A percentile compares a stretch with the other conserved stretches of the same genome.
phyloP scores from a whole-genome alignment of 1,139 yeast genomes.

The Scheffersomyces cryptocercus region DNA sequence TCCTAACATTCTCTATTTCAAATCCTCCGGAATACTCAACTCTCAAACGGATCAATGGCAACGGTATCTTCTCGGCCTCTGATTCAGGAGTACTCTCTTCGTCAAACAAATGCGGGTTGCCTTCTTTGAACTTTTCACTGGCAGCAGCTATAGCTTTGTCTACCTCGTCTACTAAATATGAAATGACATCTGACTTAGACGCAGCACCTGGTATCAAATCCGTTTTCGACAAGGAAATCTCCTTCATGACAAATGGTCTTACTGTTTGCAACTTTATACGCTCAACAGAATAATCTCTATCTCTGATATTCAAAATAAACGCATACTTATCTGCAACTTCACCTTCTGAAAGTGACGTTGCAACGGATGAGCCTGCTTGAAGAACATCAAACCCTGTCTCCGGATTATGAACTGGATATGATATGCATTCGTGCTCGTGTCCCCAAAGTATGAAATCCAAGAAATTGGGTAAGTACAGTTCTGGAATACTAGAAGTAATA shows the following conservation, averaged over 20 bases:
- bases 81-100: slow-evolving; percentile 18
- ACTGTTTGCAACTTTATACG: slow-evolving; percentile 70
- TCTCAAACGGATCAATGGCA: slow-evolving; percentile 78
- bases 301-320: slow-evolving; percentile 65
- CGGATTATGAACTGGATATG: slow-evolving; percentile 66
- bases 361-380: slow-evolving; percentile 94
- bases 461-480: slow-evolving; percentile 76
- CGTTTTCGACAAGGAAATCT: slow-evolving; percentile 52
- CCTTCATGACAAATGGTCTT: slow-evolving; percentile 79
- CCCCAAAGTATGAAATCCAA: slow-evolving; percentile 92
- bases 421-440: slow-evolving; percentile 94
- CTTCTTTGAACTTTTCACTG: slow-evolving; percentile 45
- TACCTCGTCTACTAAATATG: slow-evolving; percentile 62
- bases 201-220: slow-evolving; percentile 66
- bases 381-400: slow-evolving; percentile 74
- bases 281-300: slow-evolving; percentile 60
- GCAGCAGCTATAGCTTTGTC: slow-evolving; percentile 68
- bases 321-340: slow-evolving; percentile 78
- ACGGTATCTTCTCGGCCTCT: slow-evolving; percentile 37
- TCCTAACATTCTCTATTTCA: slow-evolving; percentile 86
- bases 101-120: slow-evolving; percentile 29
- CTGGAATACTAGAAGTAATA: slow-evolving; percentile 81
- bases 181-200: slow-evolving; percentile 60
- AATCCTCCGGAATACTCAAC: slow-evolving; percentile 91
- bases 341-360: slow-evolving; percentile 85